Evolutionary conservation across 78 protist genomes (phyloP), one percentile per base, ranked within the genome.

Genomic region (Creolimax fragrantissima): DNA sequence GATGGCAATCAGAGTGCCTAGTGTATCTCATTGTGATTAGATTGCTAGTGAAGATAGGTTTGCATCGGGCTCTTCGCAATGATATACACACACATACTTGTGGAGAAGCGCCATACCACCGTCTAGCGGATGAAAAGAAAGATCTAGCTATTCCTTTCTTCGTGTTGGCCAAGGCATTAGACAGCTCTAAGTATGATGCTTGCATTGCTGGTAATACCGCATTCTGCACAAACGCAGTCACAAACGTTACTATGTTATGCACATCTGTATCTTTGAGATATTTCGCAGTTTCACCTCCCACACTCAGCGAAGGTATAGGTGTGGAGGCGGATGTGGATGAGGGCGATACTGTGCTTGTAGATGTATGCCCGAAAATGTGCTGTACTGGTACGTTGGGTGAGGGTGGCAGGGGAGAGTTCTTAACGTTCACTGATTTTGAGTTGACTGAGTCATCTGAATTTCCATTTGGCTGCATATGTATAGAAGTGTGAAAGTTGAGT

Each of bases 131-230:
- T 39, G 81, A 35, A 6, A 89, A 5, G 32, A 89, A 5, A 24
- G 92, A 89, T n/a, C 85, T n/a, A n/a, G 83, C 41, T 4, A 66
- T 66, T 37, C 92, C 92, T 39, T 66, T 89, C 45, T 37, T 17
- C 42, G 35, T 45, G 4, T 32, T n/a, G 36, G 11, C 85, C 43
- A 89, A 35, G 41, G 74, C 74, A 58, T 58, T 58, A 24, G 1
- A 32, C 39, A 58, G 74, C 74, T 45, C 41, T 17, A 0, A 36
- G 41, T 41, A 89, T 43, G n/a, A 24, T n/a, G 42, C 58, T 43
- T 89, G 83, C 4, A 89, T 45, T 36, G 7, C 4, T 7, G 91
- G 91, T 17, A 89, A 5, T 42, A 45, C 32, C 5, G 35, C 3
- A 5, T 45, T 43, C 41, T 35, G 7, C 43, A 41, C 35, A 6